Evolutionary conservation across 352 stramenopile species (phyloP).

Genomic region (Salisapilia sapeloensis): DNA sequence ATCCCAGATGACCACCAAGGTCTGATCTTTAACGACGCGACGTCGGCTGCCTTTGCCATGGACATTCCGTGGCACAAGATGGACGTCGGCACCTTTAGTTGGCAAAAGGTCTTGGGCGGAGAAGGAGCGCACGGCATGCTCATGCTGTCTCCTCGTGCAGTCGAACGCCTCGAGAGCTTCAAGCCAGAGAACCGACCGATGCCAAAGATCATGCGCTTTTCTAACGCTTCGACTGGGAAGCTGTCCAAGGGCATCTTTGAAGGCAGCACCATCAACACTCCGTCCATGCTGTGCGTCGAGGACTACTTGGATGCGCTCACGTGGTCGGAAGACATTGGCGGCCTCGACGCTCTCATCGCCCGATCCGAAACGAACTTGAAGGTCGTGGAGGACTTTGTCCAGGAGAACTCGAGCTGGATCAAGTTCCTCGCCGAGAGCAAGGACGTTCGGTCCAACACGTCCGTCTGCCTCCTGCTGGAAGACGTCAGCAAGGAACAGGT

Average conservation of each 20-base stretch:
- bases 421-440: slow-evolving; percentile 93
- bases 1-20: slow-evolving; percentile 90
- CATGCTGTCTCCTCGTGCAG: slow-evolving; percentile 90
- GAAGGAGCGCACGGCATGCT: slow-evolving; percentile 97
- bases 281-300: slow-evolving; percentile 98
- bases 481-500: slow-evolving; percentile 86
- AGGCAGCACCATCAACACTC: slow-evolving; percentile 98
- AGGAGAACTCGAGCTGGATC: slow-evolving; percentile 90
- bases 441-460: slow-evolving; percentile 90
- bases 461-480: slow-evolving; percentile 93
- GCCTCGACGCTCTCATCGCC: slow-evolving; percentile 86
- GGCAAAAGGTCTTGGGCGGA: slow-evolving; percentile 98
- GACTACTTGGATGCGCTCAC: slow-evolving; percentile 97
- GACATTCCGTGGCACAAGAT: slow-evolving; percentile 98
- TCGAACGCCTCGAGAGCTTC: slow-evolving; percentile 94
- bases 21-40: slow-evolving; percentile 96
- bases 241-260: slow-evolving; percentile 92
- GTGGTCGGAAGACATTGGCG: slow-evolving; percentile 92
- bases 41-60: slow-evolving; percentile 97
- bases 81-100: slow-evolving; percentile 98
- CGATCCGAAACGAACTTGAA: slow-evolving; percentile 90
- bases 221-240: slow-evolving; percentile 91
- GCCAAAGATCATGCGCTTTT: slow-evolving; percentile 98
- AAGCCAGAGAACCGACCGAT: slow-evolving; percentile 81
- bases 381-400: slow-evolving; percentile 95